These are phyloP conservation scores for Sarocladiaceae sp. DNA, from an alignment of 2,329 filamentous ascomycete genomes.

Conservation along the genomic window DNA sequence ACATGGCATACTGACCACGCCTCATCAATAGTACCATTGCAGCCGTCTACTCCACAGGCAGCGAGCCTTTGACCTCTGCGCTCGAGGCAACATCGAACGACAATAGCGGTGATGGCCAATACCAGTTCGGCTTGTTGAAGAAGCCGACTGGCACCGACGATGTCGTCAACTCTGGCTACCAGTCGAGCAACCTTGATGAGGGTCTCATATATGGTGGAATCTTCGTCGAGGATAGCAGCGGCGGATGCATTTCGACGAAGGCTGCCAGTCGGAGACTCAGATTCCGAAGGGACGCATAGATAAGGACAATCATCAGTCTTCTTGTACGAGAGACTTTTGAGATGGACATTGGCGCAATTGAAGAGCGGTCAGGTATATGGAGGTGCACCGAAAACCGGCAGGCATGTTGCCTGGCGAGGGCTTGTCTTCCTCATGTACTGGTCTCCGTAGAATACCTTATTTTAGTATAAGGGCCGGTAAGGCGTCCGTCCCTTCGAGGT, in stretches of 20 bases:
- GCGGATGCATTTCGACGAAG: slow-evolving; percentile 25
- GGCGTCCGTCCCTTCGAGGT: no score
- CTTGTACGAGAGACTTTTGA: no score
- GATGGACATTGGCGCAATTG: no score
- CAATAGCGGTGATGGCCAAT: slow-evolving; percentile 52
- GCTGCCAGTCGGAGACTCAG: not conserved
- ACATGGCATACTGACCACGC: no score
- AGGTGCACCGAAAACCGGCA: no score
- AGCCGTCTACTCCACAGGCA: slow-evolving; percentile 49
- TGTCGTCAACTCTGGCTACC: slow-evolving; percentile 40
- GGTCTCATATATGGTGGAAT: slow-evolving; percentile 46
- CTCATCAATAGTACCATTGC: slow-evolving; percentile 40
- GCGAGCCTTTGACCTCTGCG: slow-evolving; percentile 37
- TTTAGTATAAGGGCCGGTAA: no score
- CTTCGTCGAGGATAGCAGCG: slow-evolving; percentile 43
- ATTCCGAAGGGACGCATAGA: not conserved
- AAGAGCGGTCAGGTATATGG: not conserved
- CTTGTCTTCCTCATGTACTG: no score
- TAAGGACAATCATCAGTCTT: not conserved
- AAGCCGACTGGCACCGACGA: slow-evolving; percentile 45
- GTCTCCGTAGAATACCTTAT: no score
- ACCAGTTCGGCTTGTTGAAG: slow-evolving; percentile 57
- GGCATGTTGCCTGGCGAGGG: no score
- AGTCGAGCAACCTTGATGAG: slow-evolving; percentile 42
- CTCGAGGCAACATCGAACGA: slow-evolving; percentile 41